Percentiles rank a stretch among this genome's conserved stretches.
phyloP scores from a whole-genome alignment of 345 rosid species.

The Dovyalis caffra region DNA sequence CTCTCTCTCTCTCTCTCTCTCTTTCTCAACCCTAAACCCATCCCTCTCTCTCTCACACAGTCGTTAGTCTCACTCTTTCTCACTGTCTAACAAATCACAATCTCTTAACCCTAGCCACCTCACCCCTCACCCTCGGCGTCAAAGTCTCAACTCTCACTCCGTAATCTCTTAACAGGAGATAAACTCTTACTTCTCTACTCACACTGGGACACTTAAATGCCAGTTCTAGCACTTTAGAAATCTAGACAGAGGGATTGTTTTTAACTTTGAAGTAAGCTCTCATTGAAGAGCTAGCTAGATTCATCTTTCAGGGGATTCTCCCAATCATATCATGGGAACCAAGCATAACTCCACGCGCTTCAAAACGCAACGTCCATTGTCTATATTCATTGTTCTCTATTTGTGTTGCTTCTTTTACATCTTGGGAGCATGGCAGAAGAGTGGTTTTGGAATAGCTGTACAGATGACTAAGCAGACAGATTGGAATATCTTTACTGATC shows the following conservation, averaged over 20 bases:
- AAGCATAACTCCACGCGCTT: constrained; percentile 48
- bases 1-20: neutral
- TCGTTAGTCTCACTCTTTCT: no score
- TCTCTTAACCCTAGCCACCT: no score
- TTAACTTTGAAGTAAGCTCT: neutral
- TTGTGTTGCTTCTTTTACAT: constrained; percentile 88
- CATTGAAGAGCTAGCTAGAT: neutral
- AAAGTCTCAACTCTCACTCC: no score
- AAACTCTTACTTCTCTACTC: neutral
- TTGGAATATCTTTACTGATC: constrained; percentile 55
- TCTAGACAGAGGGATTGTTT: neutral
- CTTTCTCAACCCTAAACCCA: constrained; percentile 20
- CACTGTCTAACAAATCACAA: no score
- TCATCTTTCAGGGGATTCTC: constrained; percentile 10
- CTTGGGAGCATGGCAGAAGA: constrained; percentile 94
- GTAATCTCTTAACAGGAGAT: no score
- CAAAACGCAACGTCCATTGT: constrained; percentile 57
- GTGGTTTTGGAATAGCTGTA: constrained; percentile 83
- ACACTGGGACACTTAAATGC: neutral
- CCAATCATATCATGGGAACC: constrained; percentile 46
- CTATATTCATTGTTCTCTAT: constrained; percentile 66
- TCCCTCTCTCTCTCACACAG: constrained; percentile 2
- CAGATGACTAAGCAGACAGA: constrained; percentile 63
- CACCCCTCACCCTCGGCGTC: no score
- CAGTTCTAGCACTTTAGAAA: constrained; percentile 3